Evolutionary conservation across 768 basidiomycete species (phyloP).

Genomic region (Rossbeevera mucosa): DNA sequence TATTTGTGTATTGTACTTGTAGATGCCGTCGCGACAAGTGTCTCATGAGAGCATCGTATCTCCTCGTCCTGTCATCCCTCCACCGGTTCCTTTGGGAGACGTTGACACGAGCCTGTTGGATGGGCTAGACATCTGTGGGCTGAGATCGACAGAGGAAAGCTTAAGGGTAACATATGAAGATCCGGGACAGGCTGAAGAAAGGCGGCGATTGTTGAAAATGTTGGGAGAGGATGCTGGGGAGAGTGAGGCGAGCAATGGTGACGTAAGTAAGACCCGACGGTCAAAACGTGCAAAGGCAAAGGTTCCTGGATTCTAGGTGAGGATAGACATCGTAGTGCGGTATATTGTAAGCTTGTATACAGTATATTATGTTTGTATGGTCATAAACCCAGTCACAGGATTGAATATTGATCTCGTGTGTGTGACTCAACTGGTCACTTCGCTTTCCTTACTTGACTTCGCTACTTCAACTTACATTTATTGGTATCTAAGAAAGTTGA

Average conservation of each 20-base stretch:
- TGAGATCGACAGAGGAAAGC: constrained; percentile 37
- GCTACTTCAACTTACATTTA: background rate
- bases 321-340: background rate
- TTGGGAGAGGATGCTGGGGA: constrained; percentile 30
- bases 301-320: constrained; percentile 7
- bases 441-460: background rate
- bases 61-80: constrained; percentile 4
- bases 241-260: background rate
- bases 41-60: constrained; percentile 29
- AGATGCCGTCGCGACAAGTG: constrained; percentile 34
- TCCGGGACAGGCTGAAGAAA: constrained; percentile 57
- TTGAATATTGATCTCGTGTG: too few species aligned
- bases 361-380: background rate
- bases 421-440: background rate
- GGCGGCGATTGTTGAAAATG: constrained; percentile 52
- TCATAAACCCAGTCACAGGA: too few species aligned
- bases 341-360: background rate
- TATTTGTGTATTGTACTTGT: background rate
- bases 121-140: constrained; percentile 11
- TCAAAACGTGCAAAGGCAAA: constrained; percentile 9
- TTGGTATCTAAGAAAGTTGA: background rate
- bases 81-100: constrained; percentile 12
- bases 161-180: constrained; percentile 66
- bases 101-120: constrained; percentile 30
- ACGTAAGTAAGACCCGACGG: constrained; percentile 6